phyloP scores from a whole-genome alignment of 768 basidiomycete genomes.

The Boletus sp. region DNA sequence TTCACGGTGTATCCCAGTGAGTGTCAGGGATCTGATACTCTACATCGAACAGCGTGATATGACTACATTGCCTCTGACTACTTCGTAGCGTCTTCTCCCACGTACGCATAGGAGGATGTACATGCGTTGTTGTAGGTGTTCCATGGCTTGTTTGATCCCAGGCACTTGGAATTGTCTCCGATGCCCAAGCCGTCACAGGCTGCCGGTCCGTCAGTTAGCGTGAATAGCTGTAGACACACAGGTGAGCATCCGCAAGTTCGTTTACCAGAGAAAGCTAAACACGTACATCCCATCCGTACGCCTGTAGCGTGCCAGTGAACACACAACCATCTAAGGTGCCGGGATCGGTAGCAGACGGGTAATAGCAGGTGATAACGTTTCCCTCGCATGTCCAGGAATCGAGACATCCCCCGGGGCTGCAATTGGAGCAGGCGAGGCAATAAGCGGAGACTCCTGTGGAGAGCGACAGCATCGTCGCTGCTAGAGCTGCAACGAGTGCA shows the following conservation, averaged over 20 bases:
- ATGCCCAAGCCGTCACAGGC: background rate
- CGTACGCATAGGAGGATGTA: background rate
- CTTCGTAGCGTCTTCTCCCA: background rate
- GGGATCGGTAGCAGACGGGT: background rate
- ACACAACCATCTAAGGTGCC: background rate
- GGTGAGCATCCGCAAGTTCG: background rate
- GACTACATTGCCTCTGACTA: background rate
- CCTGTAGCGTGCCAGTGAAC: background rate
- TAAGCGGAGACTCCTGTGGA: background rate
- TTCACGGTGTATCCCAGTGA: background rate
- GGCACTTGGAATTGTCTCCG: background rate
- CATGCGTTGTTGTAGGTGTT: background rate
- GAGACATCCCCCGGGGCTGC: background rate
- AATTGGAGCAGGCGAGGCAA: constrained; percentile 1
- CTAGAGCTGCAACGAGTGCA: background rate
- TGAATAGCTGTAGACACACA: background rate
- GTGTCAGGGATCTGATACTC: background rate
- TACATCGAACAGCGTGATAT: background rate
- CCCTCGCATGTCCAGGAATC: constrained; percentile 7
- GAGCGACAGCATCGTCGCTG: background rate
- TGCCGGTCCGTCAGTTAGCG: background rate
- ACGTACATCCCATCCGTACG: too few relatives aligned
- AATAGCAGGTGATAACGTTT: background rate
- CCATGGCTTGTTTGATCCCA: constrained; percentile 3
- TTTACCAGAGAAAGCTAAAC: background rate